Evolutionary conservation across 306 rosid genomes (phyloP), one percentile per base, ranked within the genome.

Genomic region (Oxytropis ochrocephala): DNA sequence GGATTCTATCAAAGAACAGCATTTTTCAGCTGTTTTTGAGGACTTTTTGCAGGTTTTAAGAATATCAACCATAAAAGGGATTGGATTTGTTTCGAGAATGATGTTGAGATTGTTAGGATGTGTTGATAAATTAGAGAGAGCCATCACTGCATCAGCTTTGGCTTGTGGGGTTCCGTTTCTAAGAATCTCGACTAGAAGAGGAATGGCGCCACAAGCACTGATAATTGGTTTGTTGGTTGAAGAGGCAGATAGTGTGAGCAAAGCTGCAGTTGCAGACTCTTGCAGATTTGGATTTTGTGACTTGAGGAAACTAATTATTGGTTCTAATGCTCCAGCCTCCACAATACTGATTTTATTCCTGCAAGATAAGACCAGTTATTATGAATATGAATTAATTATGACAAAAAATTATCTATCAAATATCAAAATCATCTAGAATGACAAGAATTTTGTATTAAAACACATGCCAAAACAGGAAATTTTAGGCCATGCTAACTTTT

Each of bases 201-300:
- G 99, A 75, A 91, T 85, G 72, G 97, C 95, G 3, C 96, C 92
- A 12, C 83, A 83, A 70, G 88, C 85, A 76, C 91, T 78, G 6
- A 94, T 91, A 42, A 94, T 72, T 32, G 96, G 95, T 79, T 91
- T 94, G 78, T 89, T 94, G 72, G 80, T 72, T 53, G 88, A 54
- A 32, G 99, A 87, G 41, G 99, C 99, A 13, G 99, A 94, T 4
- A 94, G 73, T 68, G 99, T 94, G 75, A 94, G 97, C 78, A 94
- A 51, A 67, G 96, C 77, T 51, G 89, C 99, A 16, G 99, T 72
- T 46, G 99, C 97, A 65, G 82, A 78, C 72, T 89, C 99, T 52
- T 84, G 97, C 48, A 91, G 84, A 43, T 83, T 84, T 62, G 33
- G 44, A 85, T 80, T 74, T 57, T 84, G 73, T 6, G 99, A 91